Conservation (phyloP, 73 alveolate genomes). For the Loxodes magnus region DNA sequence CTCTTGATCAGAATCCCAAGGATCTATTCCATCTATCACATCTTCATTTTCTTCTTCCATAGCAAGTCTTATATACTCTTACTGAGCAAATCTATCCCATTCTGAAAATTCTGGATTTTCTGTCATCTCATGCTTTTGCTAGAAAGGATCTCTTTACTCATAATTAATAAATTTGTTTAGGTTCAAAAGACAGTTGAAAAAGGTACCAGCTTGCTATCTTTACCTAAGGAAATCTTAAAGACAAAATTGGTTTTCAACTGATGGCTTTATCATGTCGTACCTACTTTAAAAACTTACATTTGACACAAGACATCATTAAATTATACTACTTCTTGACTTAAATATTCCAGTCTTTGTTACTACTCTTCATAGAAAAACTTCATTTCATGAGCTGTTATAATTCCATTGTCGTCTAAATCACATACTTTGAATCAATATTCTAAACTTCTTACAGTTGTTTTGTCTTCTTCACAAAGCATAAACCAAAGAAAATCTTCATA, state of each 20-base stretch:
- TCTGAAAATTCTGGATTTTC: conserved; percentile 90
- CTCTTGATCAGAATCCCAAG: conserved; percentile 10
- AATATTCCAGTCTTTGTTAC: conserved; percentile 81
- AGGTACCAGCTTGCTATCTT: conserved; percentile 62
- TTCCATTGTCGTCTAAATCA: conserved; percentile 93
- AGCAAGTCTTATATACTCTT: conserved; percentile 87
- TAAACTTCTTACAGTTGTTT: conserved; percentile 75
- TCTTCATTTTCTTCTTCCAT: conserved; percentile 88
- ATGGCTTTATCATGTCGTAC: conserved; percentile 77
- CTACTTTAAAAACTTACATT: conserved; percentile 34
- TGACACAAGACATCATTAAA: conserved; percentile 86
- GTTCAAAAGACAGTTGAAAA: conserved; percentile 64
- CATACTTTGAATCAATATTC: conserved; percentile 95
- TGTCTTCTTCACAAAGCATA: conserved; percentile 96
- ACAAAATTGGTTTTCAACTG: conserved; percentile 69
- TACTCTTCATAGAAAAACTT: conserved; percentile 90
- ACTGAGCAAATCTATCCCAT: conserved; percentile 96
- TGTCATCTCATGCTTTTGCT: conserved; percentile 42
- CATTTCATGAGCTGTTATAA: conserved; percentile 89
- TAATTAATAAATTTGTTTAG: conserved; percentile 52
- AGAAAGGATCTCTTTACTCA: conserved; percentile 65
- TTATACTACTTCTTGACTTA: conserved; percentile 86
- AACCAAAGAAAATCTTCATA: conserved; percentile 97
- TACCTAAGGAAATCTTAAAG: conserved; percentile 57
- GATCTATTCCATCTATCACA: not conserved